These are phyloP conservation scores for Excoecaria agallocha DNA, from an alignment of 345 rosid species.

Conservation along the genomic window DNA sequence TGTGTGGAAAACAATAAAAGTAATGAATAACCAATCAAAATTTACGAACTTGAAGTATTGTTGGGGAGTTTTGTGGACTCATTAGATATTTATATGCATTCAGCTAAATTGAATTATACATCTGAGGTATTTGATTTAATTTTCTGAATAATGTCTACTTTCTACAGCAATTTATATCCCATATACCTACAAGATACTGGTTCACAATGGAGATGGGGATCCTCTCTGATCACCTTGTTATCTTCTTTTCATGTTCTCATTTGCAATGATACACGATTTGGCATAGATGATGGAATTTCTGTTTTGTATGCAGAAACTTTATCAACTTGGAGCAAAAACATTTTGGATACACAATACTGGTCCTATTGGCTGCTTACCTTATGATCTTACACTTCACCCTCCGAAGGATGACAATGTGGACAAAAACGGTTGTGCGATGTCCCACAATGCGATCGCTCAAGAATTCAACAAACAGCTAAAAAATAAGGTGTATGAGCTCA, in stretches of 20 bases:
- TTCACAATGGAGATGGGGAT: neutral
- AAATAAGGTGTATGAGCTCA: neutral
- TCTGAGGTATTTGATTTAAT: neutral
- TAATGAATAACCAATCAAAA: too few relatives aligned
- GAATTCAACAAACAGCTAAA: slow-evolving; percentile 9
- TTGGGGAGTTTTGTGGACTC: too few relatives aligned
- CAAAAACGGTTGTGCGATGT: slow-evolving; percentile 3
- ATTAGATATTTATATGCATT: too few relatives aligned
- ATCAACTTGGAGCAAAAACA: slow-evolving; percentile 11
- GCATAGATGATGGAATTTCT: neutral
- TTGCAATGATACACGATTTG: neutral
- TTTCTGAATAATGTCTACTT: too few relatives aligned
- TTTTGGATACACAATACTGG: slow-evolving; percentile 13
- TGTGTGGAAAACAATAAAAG: too few relatives aligned
- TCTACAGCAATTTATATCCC: too few relatives aligned
- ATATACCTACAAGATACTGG: too few relatives aligned
- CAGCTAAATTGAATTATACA: too few relatives aligned
- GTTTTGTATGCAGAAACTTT: neutral
- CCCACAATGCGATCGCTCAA: slow-evolving; percentile 6
- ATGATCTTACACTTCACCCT: neutral
- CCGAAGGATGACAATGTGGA: neutral
- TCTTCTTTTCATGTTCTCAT: neutral
- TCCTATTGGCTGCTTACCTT: slow-evolving; percentile 9
- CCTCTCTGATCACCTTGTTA: neutral
- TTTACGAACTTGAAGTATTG: too few relatives aligned